A percentile compares a stretch with the other conserved stretches of the same genome.
These are phyloP conservation scores for Sporothrix pseudoabietina DNA, from an alignment of 2,329 filamentous ascomycete genomes.

Conservation along the genomic window DNA sequence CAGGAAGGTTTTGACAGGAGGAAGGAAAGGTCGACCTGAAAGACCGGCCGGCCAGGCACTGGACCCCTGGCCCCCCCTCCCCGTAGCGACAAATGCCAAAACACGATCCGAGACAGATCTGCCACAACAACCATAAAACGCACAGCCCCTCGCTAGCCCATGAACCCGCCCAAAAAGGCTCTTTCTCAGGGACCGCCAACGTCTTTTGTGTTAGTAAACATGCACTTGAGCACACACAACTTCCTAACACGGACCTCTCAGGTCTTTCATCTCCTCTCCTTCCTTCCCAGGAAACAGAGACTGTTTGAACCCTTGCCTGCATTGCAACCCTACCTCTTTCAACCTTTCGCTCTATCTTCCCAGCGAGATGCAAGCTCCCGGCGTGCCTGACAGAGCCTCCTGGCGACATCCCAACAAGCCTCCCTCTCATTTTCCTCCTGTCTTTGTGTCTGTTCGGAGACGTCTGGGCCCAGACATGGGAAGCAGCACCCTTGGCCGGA, in stretches of 20 bases:
- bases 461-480: slow-evolving; percentile 39
- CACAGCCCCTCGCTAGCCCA: slow-evolving; percentile 12
- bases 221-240: not conserved
- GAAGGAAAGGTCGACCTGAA: not conserved
- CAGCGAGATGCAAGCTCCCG: not conserved
- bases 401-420: not conserved
- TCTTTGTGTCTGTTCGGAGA: slow-evolving; percentile 36
- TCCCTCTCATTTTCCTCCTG: not conserved
- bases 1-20: slow-evolving; percentile 13
- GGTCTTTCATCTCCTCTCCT: slow-evolving; percentile 11
- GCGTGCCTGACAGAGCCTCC: slow-evolving; percentile 15
- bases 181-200: not conserved
- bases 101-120: slow-evolving; percentile 55
- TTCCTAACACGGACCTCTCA: slow-evolving; percentile 5
- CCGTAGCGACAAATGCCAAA: slow-evolving; percentile 42
- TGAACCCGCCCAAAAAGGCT: not conserved
- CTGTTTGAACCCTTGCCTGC: slow-evolving; percentile 27
- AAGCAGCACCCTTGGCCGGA: slow-evolving; percentile 40
- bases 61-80: slow-evolving; percentile 15
- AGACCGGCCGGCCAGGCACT: not conserved
- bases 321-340: slow-evolving; percentile 22
- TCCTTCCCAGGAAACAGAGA: slow-evolving; percentile 21
- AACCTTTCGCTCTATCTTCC: not conserved
- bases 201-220: not conserved
- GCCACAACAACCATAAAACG: slow-evolving; percentile 44